A percentile compares a stretch with the other conserved stretches of the same genome.
Evolutionary conservation across 306 rosid genomes (phyloP).

Genomic region (Alnus glutinosa): DNA sequence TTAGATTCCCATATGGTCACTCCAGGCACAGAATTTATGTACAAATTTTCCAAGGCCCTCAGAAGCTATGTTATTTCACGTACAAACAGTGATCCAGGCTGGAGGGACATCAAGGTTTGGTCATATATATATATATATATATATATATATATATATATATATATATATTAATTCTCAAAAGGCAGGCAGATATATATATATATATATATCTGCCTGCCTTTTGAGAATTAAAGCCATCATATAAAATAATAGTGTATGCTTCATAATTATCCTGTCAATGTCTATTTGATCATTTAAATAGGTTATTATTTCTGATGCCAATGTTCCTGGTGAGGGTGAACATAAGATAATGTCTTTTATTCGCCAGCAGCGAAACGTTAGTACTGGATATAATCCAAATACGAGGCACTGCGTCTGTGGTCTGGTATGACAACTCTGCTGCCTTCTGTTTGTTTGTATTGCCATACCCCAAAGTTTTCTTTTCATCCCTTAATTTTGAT

Average conservation of each 20-base stretch:
- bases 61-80: constrained; percentile 25
- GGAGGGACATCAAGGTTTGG: constrained; percentile 47
- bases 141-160: too few relatives aligned
- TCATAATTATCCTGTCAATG: background rate
- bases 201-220: too few relatives aligned
- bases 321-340: constrained; percentile 74
- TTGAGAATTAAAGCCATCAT: too few relatives aligned
- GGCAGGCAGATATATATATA: too few relatives aligned
- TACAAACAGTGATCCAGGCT: constrained; percentile 26
- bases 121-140: background rate
- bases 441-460: background rate
- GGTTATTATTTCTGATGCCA: constrained; percentile 65
- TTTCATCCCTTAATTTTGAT: background rate
- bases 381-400: constrained; percentile 43
- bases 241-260: too few relatives aligned
- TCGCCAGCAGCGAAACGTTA: constrained; percentile 38
- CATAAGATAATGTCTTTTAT: constrained; percentile 56
- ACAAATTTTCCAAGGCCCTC: constrained; percentile 48
- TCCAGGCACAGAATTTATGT: constrained; percentile 67
- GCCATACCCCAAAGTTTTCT: too few relatives aligned
- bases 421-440: constrained; percentile 7
- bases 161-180: too few relatives aligned
- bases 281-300: background rate
- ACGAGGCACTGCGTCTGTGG: constrained; percentile 26
- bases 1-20: constrained; percentile 48